phyloP scores from a whole-genome alignment of 169 alveolate species.

The Fabrea salina region DNA sequence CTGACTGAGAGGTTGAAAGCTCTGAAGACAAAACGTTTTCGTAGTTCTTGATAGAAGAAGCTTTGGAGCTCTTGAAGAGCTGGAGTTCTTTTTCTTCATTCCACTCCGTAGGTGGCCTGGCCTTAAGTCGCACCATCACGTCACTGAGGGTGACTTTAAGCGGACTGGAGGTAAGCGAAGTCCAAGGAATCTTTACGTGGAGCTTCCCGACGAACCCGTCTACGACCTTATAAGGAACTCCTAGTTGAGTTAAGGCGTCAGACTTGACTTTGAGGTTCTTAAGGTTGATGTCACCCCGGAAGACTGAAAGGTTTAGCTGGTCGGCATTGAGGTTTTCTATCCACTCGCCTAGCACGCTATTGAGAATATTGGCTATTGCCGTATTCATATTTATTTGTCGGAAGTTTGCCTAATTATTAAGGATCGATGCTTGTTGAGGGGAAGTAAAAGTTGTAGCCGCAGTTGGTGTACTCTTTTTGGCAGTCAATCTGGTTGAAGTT shows the following conservation, averaged over 20 bases:
- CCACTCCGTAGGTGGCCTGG: slow-evolving; percentile 45
- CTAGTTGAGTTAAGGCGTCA: slow-evolving; percentile 35
- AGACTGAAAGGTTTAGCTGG: slow-evolving; percentile 48
- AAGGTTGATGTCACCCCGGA: slow-evolving; percentile 45
- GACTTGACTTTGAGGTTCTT: slow-evolving; percentile 37
- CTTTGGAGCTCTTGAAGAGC: slow-evolving; percentile 20
- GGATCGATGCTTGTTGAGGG: too few species aligned
- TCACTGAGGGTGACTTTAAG: slow-evolving; percentile 42
- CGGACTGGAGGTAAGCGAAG: slow-evolving; percentile 35
- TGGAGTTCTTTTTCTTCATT: slow-evolving; percentile 42
- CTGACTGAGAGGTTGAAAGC: slow-evolving; percentile 6
- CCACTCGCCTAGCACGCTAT: slow-evolving; percentile 47
- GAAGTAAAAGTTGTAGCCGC: too few species aligned
- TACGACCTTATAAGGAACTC: slow-evolving; percentile 53
- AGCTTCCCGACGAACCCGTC: slow-evolving; percentile 52
- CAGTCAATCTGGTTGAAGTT: background rate
- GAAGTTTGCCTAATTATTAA: too few species aligned
- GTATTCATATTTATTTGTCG: slow-evolving; percentile 12
- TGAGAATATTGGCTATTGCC: slow-evolving; percentile 40
- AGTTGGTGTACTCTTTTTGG: background rate
- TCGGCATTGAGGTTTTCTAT: slow-evolving; percentile 53
- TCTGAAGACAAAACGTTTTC: slow-evolving; percentile 28
- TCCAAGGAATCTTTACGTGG: slow-evolving; percentile 51
- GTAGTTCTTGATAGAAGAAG: slow-evolving; percentile 29
- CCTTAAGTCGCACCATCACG: slow-evolving; percentile 5